phyloP scores from a whole-genome alignment of 371 early-diverging fungal genomes.

The Mortierella sp. region DNA sequence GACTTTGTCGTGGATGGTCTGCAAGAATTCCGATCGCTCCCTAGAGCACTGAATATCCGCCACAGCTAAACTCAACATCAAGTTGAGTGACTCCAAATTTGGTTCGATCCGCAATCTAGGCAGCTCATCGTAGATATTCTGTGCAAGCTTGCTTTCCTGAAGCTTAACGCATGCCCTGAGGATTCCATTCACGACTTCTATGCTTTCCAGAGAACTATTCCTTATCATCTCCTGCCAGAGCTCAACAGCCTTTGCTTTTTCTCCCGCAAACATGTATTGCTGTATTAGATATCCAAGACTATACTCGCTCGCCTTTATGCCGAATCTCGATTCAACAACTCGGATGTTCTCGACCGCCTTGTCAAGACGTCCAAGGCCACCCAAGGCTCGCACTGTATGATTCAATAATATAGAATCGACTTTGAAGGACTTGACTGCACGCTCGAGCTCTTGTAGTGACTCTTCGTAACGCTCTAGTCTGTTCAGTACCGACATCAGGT shows the following conservation, averaged over 20 bases:
- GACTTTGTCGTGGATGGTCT: conserved; percentile 20
- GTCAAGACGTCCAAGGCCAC: conserved; percentile 35
- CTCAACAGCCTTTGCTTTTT: neutral
- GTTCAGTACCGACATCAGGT: conserved; percentile 46
- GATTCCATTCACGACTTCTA: conserved; percentile 42
- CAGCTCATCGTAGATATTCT: conserved; percentile 39
- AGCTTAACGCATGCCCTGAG: conserved; percentile 32
- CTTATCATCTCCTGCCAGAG: conserved; percentile 26
- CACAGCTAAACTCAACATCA: conserved; percentile 46
- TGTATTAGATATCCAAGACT: conserved; percentile 47
- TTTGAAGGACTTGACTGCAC: neutral
- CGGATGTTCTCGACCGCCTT: conserved; percentile 24
- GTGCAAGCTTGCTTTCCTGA: conserved; percentile 30
- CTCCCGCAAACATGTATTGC: conserved; percentile 15
- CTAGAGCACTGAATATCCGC: conserved; percentile 20
- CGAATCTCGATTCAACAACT: neutral
- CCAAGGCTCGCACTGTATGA: conserved; percentile 53
- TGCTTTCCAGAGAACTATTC: conserved; percentile 7
- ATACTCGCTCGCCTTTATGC: conserved; percentile 37
- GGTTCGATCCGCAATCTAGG: conserved; percentile 24
- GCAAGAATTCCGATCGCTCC: conserved; percentile 28
- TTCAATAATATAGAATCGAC: conserved; percentile 44
- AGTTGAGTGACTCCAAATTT: conserved; percentile 30
- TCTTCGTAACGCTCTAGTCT: conserved; percentile 35
- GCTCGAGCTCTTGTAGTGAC: conserved; percentile 27